Conservation (phyloP, 805 yeast genomes). For the Candida loeiensis region DNA sequence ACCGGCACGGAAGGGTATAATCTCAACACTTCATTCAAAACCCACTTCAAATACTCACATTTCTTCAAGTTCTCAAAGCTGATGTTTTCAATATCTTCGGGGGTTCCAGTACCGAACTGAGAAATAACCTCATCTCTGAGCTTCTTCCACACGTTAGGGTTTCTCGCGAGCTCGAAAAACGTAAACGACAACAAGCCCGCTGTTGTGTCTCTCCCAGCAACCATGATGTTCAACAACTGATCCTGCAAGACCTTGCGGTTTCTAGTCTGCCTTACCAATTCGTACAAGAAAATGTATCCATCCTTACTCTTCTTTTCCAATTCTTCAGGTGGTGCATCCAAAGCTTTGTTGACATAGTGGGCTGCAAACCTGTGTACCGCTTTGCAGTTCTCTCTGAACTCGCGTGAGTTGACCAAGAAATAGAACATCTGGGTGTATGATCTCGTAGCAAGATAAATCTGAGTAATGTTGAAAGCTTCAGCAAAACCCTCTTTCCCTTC, state of each 20-base stretch:
- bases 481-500: constrained; percentile 31
- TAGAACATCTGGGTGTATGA: constrained; percentile 25
- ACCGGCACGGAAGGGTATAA: constrained; percentile 27
- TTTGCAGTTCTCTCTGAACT: constrained; percentile 29
- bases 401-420: constrained; percentile 16
- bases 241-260: constrained; percentile 24
- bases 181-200: constrained; percentile 27
- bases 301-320: constrained; percentile 15
- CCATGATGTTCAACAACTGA: constrained; percentile 27
- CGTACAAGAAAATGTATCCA: constrained; percentile 26
- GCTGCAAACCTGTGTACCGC: constrained; percentile 30
- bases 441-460: constrained; percentile 33
- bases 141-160: constrained; percentile 19
- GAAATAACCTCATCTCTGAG: constrained; percentile 19
- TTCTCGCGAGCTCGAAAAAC: constrained; percentile 22
- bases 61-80: constrained; percentile 23
- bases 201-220: constrained; percentile 29
- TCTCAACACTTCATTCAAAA: constrained; percentile 25
- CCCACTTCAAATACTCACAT: constrained; percentile 25
- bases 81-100: constrained; percentile 19
- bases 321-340: constrained; percentile 14
- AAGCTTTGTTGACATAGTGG: constrained; percentile 15
- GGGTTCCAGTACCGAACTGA: constrained; percentile 21
- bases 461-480: constrained; percentile 32
- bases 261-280: constrained; percentile 25